A percentile compares a stretch with the other conserved stretches of the same genome.
Conservation (phyloP, 2,329 filamentous ascomycete species). For the Beauveria varroae region DNA sequence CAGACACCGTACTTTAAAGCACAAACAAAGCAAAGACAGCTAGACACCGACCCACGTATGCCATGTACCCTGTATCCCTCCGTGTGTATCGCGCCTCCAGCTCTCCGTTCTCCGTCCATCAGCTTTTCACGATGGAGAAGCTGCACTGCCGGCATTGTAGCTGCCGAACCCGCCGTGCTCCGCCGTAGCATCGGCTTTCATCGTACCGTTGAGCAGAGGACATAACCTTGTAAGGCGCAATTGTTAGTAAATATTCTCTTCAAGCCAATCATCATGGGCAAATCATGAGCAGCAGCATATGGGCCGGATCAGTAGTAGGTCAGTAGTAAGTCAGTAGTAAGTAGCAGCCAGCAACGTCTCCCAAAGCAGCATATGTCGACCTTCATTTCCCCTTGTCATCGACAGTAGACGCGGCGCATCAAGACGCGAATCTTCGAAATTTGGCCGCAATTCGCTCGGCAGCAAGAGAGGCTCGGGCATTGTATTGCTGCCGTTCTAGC, state of each 20-base stretch:
- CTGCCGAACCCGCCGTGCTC: constrained; percentile 54
- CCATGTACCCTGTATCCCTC: neutral
- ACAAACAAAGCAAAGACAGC: neutral
- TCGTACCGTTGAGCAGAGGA: constrained; percentile 77
- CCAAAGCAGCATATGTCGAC: constrained; percentile 8
- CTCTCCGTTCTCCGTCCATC: neutral
- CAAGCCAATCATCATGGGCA: constrained; percentile 18
- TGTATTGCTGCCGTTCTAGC: neutral
- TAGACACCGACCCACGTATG: neutral
- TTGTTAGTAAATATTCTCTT: constrained; percentile 20
- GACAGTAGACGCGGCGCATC: neutral
- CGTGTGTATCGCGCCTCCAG: neutral
- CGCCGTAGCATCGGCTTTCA: constrained; percentile 51
- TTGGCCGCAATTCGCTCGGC: neutral
- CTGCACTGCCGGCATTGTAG: constrained; percentile 30
- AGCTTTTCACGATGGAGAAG: neutral
- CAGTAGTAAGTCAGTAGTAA: constrained; percentile 4
- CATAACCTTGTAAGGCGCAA: constrained; percentile 53
- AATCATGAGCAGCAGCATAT: constrained; percentile 2
- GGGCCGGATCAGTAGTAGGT: neutral
- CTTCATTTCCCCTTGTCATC: neutral
- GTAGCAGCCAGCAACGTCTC: constrained; percentile 6
- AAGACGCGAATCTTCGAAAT: neutral
- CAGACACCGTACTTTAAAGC: neutral
- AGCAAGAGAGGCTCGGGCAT: neutral